Conservation (phyloP, 164 flowering plant genomes). For the Paratinospora sagittata region DNA sequence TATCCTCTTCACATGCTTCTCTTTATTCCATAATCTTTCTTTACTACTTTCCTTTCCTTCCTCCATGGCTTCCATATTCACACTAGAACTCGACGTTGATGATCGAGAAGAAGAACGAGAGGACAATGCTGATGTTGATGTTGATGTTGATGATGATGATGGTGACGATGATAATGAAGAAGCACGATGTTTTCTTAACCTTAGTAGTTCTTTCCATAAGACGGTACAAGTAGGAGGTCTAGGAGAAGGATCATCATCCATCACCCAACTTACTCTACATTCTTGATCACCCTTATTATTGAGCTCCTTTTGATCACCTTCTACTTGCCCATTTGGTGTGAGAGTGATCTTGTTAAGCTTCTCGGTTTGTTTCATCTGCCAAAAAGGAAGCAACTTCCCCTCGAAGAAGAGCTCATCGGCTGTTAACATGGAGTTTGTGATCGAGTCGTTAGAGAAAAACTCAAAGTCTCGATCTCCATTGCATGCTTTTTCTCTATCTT, state of each 20-base stretch:
- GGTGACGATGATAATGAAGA: conserved; percentile 36
- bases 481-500: conserved; percentile 18
- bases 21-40: conserved; percentile 10
- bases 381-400: conserved; percentile 66
- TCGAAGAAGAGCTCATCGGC: conserved; percentile 80
- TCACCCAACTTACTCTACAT: conserved; percentile 42
- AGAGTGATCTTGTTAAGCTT: conserved; percentile 38
- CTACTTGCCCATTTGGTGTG: conserved; percentile 23
- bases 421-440: conserved; percentile 32
- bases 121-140: background rate
- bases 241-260: conserved; percentile 86
- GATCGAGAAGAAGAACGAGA: conserved; percentile 59
- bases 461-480: conserved; percentile 60
- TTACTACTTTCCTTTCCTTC: conserved; percentile 24
- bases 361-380: conserved; percentile 51
- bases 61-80: too few relatives aligned
- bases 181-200: conserved; percentile 54
- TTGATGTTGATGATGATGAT: conserved; percentile 18
- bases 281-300: conserved; percentile 23
- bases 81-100: conserved; percentile 41
- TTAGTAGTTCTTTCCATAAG: conserved; percentile 74
- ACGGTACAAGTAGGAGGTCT: conserved; percentile 88
- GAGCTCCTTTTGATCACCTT: conserved; percentile 2
- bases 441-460: conserved; percentile 43
- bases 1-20: conserved; percentile 47